These are phyloP conservation scores for Crithidia fasciculata DNA, from an alignment of 208 protist species.

Conservation along the genomic window DNA sequence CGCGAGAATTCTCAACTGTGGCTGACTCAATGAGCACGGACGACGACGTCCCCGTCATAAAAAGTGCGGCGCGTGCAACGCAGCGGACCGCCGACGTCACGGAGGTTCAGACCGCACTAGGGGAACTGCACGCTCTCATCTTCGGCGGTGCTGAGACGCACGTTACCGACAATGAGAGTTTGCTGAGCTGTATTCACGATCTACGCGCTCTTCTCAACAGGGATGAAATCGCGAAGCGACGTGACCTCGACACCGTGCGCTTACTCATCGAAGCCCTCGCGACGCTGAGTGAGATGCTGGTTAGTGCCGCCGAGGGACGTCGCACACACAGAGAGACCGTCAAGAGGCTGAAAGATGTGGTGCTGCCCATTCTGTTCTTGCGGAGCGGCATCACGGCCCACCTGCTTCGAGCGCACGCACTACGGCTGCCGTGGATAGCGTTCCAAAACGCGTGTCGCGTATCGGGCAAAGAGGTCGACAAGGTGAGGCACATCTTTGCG, in stretches of 20 bases:
- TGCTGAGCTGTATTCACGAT: not conserved
- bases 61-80: constrained; percentile 9
- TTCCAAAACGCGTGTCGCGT: constrained; percentile 8
- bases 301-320: constrained; percentile 6
- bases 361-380: constrained; percentile 53
- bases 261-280: constrained; percentile 35
- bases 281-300: constrained; percentile 29
- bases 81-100: constrained; percentile 12
- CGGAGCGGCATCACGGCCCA: constrained; percentile 31
- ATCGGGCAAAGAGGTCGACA: constrained; percentile 7
- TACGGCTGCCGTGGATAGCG: constrained; percentile 11
- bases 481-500: constrained; percentile 15
- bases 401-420: constrained; percentile 27
- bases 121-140: constrained; percentile 22
- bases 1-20: too few relatives aligned
- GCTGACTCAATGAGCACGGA: constrained; percentile 15
- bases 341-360: constrained; percentile 36
- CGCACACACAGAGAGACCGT: constrained; percentile 8
- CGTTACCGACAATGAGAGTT: not conserved
- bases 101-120: constrained; percentile 12
- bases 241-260: constrained; percentile 16
- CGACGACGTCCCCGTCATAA: constrained; percentile 7
- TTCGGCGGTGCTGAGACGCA: constrained; percentile 2
- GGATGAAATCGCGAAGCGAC: not conserved
- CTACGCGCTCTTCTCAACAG: not conserved